These are phyloP conservation scores for Evernia prunastri DNA, from an alignment of 495 filamentous ascomycete species.

Conservation along the genomic window DNA sequence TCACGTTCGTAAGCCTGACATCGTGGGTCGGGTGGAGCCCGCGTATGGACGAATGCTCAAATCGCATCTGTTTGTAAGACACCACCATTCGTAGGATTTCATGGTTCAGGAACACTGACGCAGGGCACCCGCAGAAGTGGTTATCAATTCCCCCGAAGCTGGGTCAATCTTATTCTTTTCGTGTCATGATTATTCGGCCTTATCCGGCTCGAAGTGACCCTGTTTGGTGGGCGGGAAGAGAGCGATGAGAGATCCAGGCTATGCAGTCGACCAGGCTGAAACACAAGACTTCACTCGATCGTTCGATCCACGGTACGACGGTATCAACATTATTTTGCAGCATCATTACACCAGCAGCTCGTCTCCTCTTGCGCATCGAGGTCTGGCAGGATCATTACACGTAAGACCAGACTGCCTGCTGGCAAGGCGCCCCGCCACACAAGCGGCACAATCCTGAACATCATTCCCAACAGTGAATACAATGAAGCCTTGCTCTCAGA, in stretches of 20 bases:
- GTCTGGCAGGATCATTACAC: background rate
- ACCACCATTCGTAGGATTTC: background rate
- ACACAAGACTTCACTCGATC: background rate
- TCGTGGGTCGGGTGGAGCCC: background rate
- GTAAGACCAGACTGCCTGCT: background rate
- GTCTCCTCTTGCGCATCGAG: no score
- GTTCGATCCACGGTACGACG: no score
- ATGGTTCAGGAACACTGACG: background rate
- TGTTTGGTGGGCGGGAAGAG: background rate
- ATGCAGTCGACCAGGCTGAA: background rate
- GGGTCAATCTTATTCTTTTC: background rate
- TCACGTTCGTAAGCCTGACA: background rate
- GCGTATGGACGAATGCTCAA: background rate
- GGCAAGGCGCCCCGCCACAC: no score
- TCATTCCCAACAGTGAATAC: no score
- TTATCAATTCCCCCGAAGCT: background rate
- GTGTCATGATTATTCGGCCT: background rate
- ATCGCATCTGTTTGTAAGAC: background rate
- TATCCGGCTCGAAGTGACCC: background rate
- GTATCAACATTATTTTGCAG: no score
- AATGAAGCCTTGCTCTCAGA: background rate
- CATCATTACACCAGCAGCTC: no score
- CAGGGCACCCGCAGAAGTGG: background rate
- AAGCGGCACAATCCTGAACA: background rate
- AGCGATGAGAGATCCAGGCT: background rate